Percentiles rank a stretch among this genome's conserved stretches.
These are phyloP conservation scores for Vanilla planifolia DNA, from an alignment of 106 monocot species.

Conservation along the genomic window DNA sequence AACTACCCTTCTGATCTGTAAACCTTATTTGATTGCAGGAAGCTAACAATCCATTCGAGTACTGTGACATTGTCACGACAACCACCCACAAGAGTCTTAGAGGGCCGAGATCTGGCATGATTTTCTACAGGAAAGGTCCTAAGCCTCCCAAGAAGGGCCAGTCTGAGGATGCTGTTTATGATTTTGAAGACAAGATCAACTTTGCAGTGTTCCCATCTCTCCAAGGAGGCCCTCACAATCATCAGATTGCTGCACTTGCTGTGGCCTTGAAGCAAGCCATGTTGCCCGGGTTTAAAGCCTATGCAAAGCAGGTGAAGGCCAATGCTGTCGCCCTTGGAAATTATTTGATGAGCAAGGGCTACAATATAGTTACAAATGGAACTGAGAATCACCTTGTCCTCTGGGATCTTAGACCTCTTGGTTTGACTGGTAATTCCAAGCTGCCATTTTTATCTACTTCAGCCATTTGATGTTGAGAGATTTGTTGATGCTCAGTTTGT, in stretches of 20 bases:
- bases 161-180: slow-evolving; percentile 69
- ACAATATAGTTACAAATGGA: slow-evolving; percentile 81
- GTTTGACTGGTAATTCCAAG: slow-evolving; percentile 89
- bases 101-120: slow-evolving; percentile 94
- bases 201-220: slow-evolving; percentile 94
- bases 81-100: slow-evolving; percentile 91
- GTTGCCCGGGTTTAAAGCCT: slow-evolving; percentile 72
- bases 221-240: slow-evolving; percentile 95
- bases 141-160: slow-evolving; percentile 90
- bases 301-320: slow-evolving; percentile 83
- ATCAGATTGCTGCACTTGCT: slow-evolving; percentile 88
- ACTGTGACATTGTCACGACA: slow-evolving; percentile 84
- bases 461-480: not conserved
- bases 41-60: slow-evolving; percentile 78
- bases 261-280: slow-evolving; percentile 73
- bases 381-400: slow-evolving; percentile 96
- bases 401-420: slow-evolving; percentile 94
- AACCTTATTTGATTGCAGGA: slow-evolving; percentile 35
- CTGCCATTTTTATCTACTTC: too few species aligned
- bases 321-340: slow-evolving; percentile 76
- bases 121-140: slow-evolving; percentile 96
- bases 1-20: not conserved
- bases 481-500: not conserved
- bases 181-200: slow-evolving; percentile 89
- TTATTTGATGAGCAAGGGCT: slow-evolving; percentile 74